Conservation (phyloP, 2,329 filamentous ascomycete genomes). For the Fusarium sp. region DNA sequence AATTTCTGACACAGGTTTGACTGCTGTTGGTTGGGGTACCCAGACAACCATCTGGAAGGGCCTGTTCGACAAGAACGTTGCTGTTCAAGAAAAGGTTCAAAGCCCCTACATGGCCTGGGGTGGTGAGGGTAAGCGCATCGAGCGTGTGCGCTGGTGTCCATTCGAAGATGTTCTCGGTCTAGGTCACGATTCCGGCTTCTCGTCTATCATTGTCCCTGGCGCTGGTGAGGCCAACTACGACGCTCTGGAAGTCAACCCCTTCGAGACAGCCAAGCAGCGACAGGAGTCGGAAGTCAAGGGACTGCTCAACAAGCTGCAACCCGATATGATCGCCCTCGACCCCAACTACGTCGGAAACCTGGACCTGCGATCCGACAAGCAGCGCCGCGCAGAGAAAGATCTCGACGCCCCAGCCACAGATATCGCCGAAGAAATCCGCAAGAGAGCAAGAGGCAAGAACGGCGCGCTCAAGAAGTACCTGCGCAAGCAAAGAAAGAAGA, state of each 20-base stretch:
- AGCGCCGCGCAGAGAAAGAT: slow-evolving; percentile 81
- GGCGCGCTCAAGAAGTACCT: slow-evolving; percentile 88
- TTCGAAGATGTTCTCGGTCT: slow-evolving; percentile 94
- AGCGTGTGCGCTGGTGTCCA: slow-evolving; percentile 90
- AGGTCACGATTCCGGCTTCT: slow-evolving; percentile 87
- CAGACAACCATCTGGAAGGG: slow-evolving; percentile 92
- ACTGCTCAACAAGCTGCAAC: slow-evolving; percentile 92
- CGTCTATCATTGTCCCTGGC: slow-evolving; percentile 89
- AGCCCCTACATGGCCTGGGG: slow-evolving; percentile 95
- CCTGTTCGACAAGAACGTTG: slow-evolving; percentile 79
- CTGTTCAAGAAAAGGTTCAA: slow-evolving; percentile 82
- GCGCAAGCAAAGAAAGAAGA: slow-evolving; percentile 91
- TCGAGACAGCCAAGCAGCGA: slow-evolving; percentile 91
- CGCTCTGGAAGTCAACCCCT: slow-evolving; percentile 92
- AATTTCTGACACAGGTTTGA: slow-evolving; percentile 90
- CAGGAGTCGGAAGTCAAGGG: slow-evolving; percentile 92
- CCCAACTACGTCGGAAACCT: slow-evolving; percentile 92
- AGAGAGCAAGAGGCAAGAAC: slow-evolving; percentile 89
- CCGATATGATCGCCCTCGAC: slow-evolving; percentile 96
- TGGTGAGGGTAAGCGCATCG: slow-evolving; percentile 83
- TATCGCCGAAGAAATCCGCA: slow-evolving; percentile 73
- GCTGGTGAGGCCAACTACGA: slow-evolving; percentile 98
- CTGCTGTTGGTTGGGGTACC: slow-evolving; percentile 92
- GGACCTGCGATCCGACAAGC: slow-evolving; percentile 83
- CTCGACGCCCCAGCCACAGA: slow-evolving; percentile 75